phyloP scores from a whole-genome alignment of 1,139 yeast species.

The Geotrichum restrictum region DNA sequence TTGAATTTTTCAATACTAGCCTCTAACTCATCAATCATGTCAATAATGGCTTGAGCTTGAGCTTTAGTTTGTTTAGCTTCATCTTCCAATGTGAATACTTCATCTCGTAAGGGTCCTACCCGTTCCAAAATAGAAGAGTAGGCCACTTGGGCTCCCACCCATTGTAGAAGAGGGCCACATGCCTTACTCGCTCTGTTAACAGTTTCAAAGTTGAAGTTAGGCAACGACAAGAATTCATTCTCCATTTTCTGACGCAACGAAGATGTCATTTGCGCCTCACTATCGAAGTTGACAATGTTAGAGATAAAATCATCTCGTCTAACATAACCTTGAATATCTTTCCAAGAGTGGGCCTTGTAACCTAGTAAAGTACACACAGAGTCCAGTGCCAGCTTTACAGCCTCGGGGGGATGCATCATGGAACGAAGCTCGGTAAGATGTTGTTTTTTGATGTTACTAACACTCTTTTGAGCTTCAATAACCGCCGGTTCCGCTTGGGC shows the following conservation, averaged over 20 bases:
- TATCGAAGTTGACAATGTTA: constrained; percentile 70
- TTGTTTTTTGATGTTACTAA: constrained; percentile 85
- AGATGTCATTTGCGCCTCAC: constrained; percentile 54
- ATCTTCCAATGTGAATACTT: constrained; percentile 56
- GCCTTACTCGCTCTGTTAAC: constrained; percentile 92
- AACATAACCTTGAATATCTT: constrained; percentile 76
- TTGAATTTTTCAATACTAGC: constrained; percentile 65
- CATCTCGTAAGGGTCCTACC: constrained; percentile 71
- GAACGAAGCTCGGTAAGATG: constrained; percentile 86
- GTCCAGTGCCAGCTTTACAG: constrained; percentile 81
- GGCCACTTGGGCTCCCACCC: constrained; percentile 84
- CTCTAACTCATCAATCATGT: constrained; percentile 76
- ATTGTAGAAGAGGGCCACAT: constrained; percentile 84
- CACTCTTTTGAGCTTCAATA: constrained; percentile 78
- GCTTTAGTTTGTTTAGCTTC: constrained; percentile 63
- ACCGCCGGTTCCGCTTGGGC: constrained; percentile 81
- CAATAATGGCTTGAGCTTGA: constrained; percentile 60
- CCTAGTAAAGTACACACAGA: constrained; percentile 83
- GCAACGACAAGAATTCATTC: constrained; percentile 53
- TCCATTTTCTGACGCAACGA: constrained; percentile 58
- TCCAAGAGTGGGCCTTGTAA: constrained; percentile 65
- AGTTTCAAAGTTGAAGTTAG: constrained; percentile 64
- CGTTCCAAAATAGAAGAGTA: constrained; percentile 66
- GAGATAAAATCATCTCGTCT: constrained; percentile 85
- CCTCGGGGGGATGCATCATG: constrained; percentile 86